These are phyloP conservation scores for Tranzscheliella williamsii DNA, from an alignment of 1,284 basidiomycete genomes.

Conservation along the genomic window DNA sequence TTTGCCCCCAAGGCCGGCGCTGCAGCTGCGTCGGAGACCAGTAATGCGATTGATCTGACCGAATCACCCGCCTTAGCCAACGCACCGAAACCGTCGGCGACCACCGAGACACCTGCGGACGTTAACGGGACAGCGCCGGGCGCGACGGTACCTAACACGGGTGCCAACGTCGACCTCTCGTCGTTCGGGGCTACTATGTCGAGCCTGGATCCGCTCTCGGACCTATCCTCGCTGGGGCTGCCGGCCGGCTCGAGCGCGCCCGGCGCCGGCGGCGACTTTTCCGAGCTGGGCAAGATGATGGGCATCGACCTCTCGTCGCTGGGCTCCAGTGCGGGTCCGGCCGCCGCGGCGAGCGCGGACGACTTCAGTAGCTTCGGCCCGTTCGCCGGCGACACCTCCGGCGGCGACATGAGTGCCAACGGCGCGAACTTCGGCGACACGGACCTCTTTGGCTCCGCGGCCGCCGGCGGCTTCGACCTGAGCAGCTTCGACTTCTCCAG, in stretches of 20 bases:
- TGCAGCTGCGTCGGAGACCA: neutral
- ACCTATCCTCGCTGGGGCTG: constrained; percentile 29
- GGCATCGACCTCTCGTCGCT: constrained; percentile 23
- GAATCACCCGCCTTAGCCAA: constrained; percentile 13
- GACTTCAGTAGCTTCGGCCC: constrained; percentile 12
- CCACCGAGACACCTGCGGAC: neutral
- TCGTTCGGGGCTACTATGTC: constrained; percentile 29
- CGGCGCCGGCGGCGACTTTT: constrained; percentile 9
- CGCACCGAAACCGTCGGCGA: neutral
- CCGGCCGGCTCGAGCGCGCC: constrained; percentile 3
- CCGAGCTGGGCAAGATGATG: constrained; percentile 35
- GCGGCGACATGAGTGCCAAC: neutral
- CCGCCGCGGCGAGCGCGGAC: neutral
- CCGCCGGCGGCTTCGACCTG: constrained; percentile 19
- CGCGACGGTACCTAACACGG: neutral
- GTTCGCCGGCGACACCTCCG: constrained; percentile 2
- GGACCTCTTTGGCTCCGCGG: constrained; percentile 17
- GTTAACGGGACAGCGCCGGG: neutral
- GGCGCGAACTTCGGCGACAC: constrained; percentile 1
- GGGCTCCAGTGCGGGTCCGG: neutral
- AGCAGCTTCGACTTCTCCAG: constrained; percentile 34
- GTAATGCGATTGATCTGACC: constrained; percentile 30
- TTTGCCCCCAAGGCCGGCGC: constrained; percentile 22
- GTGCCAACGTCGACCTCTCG: constrained; percentile 12
- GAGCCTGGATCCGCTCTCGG: constrained; percentile 11